phyloP scores from a whole-genome alignment of 306 rosid species.

The Argentina anserina region DNA sequence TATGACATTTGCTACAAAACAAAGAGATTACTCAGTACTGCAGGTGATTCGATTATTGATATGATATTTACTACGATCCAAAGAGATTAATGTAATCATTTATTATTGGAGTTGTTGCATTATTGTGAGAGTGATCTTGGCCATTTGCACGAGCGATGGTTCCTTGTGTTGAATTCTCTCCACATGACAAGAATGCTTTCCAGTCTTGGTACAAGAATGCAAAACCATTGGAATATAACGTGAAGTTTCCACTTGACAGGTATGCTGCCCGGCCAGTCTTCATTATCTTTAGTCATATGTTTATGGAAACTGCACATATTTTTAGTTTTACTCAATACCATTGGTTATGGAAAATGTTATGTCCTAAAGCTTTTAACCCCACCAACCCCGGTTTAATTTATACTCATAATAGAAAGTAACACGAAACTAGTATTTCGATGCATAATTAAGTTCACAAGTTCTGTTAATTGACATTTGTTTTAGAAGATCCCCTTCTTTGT shows the following conservation, averaged over 20 bases:
- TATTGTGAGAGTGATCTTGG: neutral
- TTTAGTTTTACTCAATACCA: neutral
- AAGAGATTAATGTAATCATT: neutral
- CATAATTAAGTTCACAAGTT: too few relatives aligned
- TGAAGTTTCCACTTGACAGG: too few relatives aligned
- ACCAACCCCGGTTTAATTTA: too few relatives aligned
- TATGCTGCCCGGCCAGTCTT: too few relatives aligned
- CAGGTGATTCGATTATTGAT: too few relatives aligned
- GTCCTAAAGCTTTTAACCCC: neutral
- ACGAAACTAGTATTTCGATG: too few relatives aligned
- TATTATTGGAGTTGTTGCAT: conserved; percentile 13
- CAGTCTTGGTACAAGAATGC: conserved; percentile 1
- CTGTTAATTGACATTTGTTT: too few relatives aligned
- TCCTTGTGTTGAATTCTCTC: neutral
- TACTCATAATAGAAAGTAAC: too few relatives aligned
- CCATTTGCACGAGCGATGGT: neutral
- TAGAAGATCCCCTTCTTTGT: too few relatives aligned
- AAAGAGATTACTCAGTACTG: neutral
- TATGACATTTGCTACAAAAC: neutral
- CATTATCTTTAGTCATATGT: neutral
- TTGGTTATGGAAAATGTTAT: neutral
- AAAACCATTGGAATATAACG: neutral
- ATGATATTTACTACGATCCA: neutral
- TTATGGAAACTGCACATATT: neutral
- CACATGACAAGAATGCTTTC: conserved; percentile 9